Evolutionary conservation across 192 early-diverging fungal genomes (phyloP), one percentile per base, ranked within the genome.

Genomic region (Diversispora eburnea): DNA sequence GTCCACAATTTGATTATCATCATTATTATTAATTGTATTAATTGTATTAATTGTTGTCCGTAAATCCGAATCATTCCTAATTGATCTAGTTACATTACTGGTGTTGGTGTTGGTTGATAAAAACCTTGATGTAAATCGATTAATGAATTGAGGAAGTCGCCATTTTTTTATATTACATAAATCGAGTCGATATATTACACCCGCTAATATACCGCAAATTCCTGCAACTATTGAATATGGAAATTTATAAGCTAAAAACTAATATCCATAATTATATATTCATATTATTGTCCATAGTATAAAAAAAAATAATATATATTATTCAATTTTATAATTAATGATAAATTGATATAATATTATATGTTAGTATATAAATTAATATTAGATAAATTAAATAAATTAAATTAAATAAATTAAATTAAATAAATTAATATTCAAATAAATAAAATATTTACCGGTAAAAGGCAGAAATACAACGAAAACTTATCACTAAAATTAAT

Each of bases 111-210:
- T 68, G 0, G 88, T 86, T 25, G 78, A n/a, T 19, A 89, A 66
- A 48, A 82, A 83, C 19, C 74, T 76, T 45, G 74, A 67, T 7
- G 78, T 77, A 13, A 85, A 67, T 10, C 65, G 70, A 13, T 69
- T 56, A 8, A 85, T 8, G 8, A 80, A 13, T 25, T 47, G 41
- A 22, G 86, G 84, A 55, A 86, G 86, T 47, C 88, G 79, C 84
- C 85, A 88, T 48, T 77, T 75, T 64, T 83, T 86, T 17, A 84
- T 81, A 10, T 81, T 81, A 1, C 78, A 80, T 61, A 86, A 67
- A 71, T 86, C 80, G 4, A 77, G 78, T 56, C 83, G 76, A 77
- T 88, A 89, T 12, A 89, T 78, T 6, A 75, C 77, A 13, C 86
- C 86, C 0, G 81, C 75, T 19, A 88, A 66, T 9, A 88, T 39